Percentiles rank a stretch among this genome's conserved stretches.
These are phyloP conservation scores for Protea cynaroides DNA, from an alignment of 164 flowering plant species.

Conservation along the genomic window DNA sequence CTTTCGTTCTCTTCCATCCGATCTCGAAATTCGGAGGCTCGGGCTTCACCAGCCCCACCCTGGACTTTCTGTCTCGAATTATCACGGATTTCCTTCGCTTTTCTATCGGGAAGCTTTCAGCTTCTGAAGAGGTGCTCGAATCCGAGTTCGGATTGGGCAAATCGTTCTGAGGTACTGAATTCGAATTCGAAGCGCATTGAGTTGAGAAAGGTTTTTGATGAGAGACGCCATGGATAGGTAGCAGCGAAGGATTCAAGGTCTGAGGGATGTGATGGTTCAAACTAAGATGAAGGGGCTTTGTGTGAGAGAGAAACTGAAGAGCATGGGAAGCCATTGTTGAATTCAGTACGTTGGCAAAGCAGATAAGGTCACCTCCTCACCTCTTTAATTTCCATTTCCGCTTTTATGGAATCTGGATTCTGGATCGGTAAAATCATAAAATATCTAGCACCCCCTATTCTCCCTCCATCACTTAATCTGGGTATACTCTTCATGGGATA, in stretches of 20 bases:
- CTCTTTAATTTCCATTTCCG: too few relatives aligned
- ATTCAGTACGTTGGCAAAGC: too few relatives aligned
- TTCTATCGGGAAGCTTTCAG: conserved; percentile 41
- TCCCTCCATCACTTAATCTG: too few relatives aligned
- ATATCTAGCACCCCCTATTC: too few relatives aligned
- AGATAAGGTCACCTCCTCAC: too few relatives aligned
- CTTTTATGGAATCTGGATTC: too few relatives aligned
- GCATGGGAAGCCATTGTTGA: conserved; percentile 30
- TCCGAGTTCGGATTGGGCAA: conserved; percentile 25
- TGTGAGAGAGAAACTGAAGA: conserved; percentile 26
- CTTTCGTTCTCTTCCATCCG: conserved; percentile 88
- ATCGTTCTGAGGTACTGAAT: conserved; percentile 20
- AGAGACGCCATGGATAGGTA: not conserved
- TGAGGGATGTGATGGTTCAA: not conserved
- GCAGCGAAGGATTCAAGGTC: conserved; percentile 6
- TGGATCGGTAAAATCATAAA: too few relatives aligned
- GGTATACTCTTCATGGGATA: too few relatives aligned
- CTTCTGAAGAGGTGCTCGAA: conserved; percentile 18
- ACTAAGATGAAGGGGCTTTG: conserved; percentile 12
- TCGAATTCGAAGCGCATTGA: conserved; percentile 28
- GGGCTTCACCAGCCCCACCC: conserved; percentile 28
- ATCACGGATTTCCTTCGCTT: conserved; percentile 57
- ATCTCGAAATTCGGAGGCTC: conserved; percentile 77
- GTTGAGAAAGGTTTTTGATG: conserved; percentile 7
- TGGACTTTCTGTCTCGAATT: conserved; percentile 36